Conservation (phyloP, 2,329 filamentous ascomycete genomes). For the Hymenoscyphus infarciens region DNA sequence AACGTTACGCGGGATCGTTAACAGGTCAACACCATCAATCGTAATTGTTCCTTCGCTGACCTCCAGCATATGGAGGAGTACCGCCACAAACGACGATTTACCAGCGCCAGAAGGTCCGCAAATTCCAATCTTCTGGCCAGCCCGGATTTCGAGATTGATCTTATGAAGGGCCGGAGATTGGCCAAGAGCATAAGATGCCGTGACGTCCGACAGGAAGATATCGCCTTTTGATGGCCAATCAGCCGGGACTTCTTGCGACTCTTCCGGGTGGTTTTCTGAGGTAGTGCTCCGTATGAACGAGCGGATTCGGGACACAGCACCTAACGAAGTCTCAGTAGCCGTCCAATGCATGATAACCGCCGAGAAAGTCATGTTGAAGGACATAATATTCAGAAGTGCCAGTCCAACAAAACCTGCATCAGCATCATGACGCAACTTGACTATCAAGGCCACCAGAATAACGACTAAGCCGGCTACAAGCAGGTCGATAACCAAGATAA, state of each 20-base stretch:
- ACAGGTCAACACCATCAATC: slow-evolving; percentile 6
- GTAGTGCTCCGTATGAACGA: slow-evolving; percentile 44
- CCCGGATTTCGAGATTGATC: not conserved
- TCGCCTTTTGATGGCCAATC: slow-evolving; percentile 25
- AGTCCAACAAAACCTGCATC: slow-evolving; percentile 8
- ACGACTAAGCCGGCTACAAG: slow-evolving; percentile 7
- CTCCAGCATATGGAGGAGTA: not conserved
- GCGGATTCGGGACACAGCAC: slow-evolving; percentile 52
- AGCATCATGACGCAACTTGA: not conserved
- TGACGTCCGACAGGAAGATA: slow-evolving; percentile 25
- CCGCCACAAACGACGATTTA: not conserved
- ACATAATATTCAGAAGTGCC: slow-evolving; percentile 42
- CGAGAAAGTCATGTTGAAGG: slow-evolving; percentile 30
- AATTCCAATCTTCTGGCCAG: slow-evolving; percentile 3
- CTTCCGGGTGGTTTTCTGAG: slow-evolving; percentile 35
- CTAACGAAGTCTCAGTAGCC: slow-evolving; percentile 53
- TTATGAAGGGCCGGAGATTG: not conserved
- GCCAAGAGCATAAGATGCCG: slow-evolving; percentile 23
- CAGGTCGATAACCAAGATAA: slow-evolving; percentile 41
- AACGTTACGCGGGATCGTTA: not conserved
- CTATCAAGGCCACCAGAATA: slow-evolving; percentile 5
- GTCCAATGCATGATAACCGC: slow-evolving; percentile 46
- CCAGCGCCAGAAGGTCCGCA: slow-evolving; percentile 6
- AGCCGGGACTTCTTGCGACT: slow-evolving; percentile 4
- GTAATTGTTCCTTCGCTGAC: not conserved